Conservation (phyloP, 148 eudicot species). For the Tetragonia tetragonoides region DNA sequence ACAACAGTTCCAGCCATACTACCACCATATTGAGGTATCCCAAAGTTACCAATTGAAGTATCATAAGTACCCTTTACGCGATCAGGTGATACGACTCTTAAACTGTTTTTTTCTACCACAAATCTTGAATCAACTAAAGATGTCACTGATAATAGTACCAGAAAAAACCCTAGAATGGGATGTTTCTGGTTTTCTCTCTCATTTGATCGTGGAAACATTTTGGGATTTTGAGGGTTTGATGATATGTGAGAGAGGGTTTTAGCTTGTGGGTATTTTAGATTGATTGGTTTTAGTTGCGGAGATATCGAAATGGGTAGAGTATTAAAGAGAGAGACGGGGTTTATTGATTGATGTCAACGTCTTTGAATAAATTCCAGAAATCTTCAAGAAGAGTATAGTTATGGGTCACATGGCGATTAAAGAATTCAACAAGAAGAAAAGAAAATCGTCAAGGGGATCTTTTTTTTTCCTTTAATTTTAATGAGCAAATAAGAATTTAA, state of each 20-base stretch:
- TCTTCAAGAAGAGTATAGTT: not conserved
- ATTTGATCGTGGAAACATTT: conserved; percentile 11
- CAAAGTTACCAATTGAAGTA: conserved; percentile 88
- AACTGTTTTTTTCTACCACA: conserved; percentile 88
- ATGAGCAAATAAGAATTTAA: too few relatives aligned
- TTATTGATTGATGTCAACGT: not conserved
- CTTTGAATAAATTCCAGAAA: not conserved
- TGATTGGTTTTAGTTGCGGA: not conserved
- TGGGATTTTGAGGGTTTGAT: not conserved
- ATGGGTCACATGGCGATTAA: too few relatives aligned
- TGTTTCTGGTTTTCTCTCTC: conserved; percentile 11
- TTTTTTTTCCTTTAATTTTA: too few relatives aligned
- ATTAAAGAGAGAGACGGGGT: not conserved
- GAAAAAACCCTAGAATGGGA: conserved; percentile 47
- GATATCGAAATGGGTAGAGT: conserved; percentile 3
- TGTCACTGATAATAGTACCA: conserved; percentile 27
- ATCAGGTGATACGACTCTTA: conserved; percentile 71
- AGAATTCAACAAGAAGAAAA: too few relatives aligned
- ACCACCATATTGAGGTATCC: conserved; percentile 85
- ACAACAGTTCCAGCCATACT: conserved; percentile 77
- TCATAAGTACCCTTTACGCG: conserved; percentile 69
- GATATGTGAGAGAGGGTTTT: not conserved
- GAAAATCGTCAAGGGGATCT: too few relatives aligned
- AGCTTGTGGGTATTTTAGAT: not conserved
- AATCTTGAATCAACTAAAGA: conserved; percentile 43